Base-by-base conservation (phyloP, 2,329 filamentous ascomycete species). In the Ceratocystiopsis brevicomis region DNA sequence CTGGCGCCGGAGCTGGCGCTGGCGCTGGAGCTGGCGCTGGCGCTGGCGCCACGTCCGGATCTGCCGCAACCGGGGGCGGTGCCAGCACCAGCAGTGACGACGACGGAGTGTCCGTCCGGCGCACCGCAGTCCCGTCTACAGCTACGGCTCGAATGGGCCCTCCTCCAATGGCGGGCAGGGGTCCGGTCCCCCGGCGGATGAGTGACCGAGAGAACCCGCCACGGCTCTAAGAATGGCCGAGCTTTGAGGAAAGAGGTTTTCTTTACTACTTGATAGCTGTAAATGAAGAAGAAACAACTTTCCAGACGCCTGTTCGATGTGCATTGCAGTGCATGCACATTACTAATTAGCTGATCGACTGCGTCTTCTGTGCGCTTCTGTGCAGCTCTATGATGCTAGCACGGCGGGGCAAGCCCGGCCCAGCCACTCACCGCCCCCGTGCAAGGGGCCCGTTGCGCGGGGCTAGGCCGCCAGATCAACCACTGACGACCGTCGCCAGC, bases 141-240 rank as follows among this genome's bases (percentile, higher is more conserved):
- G 9, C 39, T 9, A 16, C 13, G 34, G 34, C 8, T n/a, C 34
- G 34, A 6, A 16, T 36, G 14, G 34, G 17, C 15, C 34, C 11
- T 16, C 16, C 18, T 13, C 37, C 39, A 4, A 19, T 30, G 12
- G 38, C 25, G 6, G 14, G 39, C 13, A 42, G 42, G 42, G 37
- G 1, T 37, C 39, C 1, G 9, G 15, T 4, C n/a, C 25, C 14
- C 30, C 44, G 49, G 2, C 47, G 48, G 14, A 21, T 46, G 35
- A 48, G 48, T 17, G 48, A 51, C 39, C 46, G 50, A 3, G 48
- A 48, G 41, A 51, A 50, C 19, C 48, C 49, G 1, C 48, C 49
- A 1, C 45, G 48, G 2, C 44, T 51, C 5, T 50, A 42, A 45
- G 13, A 11, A 10, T 9, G 25, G 25, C 25, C 25, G 25, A 9